Evolutionary conservation across 2,329 filamentous ascomycete species (phyloP).

Genomic region (Pestalotiopsis sp.): DNA sequence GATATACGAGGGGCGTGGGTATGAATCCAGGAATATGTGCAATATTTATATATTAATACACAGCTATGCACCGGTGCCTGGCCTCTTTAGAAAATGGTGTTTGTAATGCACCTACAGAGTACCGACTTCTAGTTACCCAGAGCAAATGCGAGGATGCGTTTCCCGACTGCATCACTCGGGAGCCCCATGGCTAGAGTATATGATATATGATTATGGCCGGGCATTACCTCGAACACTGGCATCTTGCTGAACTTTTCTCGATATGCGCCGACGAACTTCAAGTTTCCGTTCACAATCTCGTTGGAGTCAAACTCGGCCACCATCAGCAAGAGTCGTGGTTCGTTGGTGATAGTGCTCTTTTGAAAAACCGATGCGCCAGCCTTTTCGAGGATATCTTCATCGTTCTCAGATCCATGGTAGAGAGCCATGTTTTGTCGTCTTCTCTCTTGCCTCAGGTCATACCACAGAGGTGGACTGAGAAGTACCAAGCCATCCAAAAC

Average conservation of each 20-base stretch:
- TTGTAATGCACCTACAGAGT: neutral
- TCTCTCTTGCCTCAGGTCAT: neutral
- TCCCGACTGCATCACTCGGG: neutral
- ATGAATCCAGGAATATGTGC: no score
- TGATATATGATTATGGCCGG: constrained; percentile 5
- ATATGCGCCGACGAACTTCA: neutral
- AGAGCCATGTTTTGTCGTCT: constrained; percentile 1
- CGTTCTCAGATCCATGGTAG: neutral
- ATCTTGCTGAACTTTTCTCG: neutral
- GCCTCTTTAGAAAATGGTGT: no score
- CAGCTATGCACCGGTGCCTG: no score
- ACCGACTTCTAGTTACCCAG: neutral
- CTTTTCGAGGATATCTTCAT: constrained; percentile 2
- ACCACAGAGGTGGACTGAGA: constrained; percentile 3
- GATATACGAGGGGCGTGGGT: no score
- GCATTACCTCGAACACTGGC: constrained; percentile 4
- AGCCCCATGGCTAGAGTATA: neutral
- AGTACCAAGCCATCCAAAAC: neutral
- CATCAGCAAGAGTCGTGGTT: constrained; percentile 2
- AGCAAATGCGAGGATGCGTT: constrained; percentile 11
- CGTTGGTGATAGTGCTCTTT: neutral
- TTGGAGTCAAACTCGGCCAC: constrained; percentile 4
- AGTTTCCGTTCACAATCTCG: constrained; percentile 1
- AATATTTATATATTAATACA: no score
- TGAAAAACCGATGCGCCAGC: neutral